A percentile compares a stretch with the other conserved stretches of the same genome.
Conservation (phyloP, 495 filamentous ascomycete genomes). For the Bacidia rubella region DNA sequence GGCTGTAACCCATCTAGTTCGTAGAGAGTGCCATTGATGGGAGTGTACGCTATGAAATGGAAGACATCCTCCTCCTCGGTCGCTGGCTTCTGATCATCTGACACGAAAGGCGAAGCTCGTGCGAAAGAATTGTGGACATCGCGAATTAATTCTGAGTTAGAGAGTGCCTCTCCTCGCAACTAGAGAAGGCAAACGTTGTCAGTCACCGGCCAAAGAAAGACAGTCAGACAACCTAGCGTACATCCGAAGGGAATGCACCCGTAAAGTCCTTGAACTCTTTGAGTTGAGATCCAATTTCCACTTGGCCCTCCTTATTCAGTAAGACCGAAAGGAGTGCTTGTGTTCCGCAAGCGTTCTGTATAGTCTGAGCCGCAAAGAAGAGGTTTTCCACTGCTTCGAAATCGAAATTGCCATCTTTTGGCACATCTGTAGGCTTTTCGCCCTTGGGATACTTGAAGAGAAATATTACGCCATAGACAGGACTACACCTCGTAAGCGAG, state of each 20-base stretch:
- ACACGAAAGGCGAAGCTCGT: constrained; percentile 72
- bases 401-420: constrained; percentile 70
- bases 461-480: constrained; percentile 95
- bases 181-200: too few relatives aligned
- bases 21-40: constrained; percentile 66
- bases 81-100: constrained; percentile 59
- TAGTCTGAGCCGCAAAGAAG: constrained; percentile 96
- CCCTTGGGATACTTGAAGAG: constrained; percentile 95
- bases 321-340: constrained; percentile 89
- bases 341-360: constrained; percentile 98
- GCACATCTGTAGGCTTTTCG: constrained; percentile 43
- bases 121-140: constrained; percentile 92
- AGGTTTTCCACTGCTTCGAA: constrained; percentile 53
- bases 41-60: constrained; percentile 94
- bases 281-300: constrained; percentile 49
- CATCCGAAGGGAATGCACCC: constrained; percentile 68
- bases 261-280: constrained; percentile 85
- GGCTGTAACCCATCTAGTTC: constrained; percentile 93
- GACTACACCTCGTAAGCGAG: constrained; percentile 27
- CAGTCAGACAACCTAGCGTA: too few relatives aligned
- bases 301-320: constrained; percentile 58
- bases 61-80: constrained; percentile 67
- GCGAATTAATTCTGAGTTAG: constrained; percentile 68
- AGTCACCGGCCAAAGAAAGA: too few relatives aligned
- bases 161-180: constrained; percentile 51